Base-by-base conservation (phyloP, 352 stramenopile species). In the Phytopythium boreale region DNA sequence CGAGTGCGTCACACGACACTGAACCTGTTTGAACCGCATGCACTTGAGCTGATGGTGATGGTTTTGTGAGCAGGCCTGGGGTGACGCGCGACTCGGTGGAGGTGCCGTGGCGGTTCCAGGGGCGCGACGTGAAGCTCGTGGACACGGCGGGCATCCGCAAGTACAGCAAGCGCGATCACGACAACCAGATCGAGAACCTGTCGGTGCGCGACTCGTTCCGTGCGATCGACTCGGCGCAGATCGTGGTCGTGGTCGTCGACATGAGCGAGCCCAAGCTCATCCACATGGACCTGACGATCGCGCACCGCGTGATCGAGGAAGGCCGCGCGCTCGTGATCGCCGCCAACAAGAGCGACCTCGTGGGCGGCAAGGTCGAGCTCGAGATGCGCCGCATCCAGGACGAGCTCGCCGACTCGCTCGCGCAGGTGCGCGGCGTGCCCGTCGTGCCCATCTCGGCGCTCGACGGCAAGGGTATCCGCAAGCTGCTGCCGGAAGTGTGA, bases 281-380 rank as follows among this genome's bases (percentile, higher is more conserved):
- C 60, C 82, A 95, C 72, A 89, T 95, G 82, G 86, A 95, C 60
- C 73, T 93, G 22, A 93, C 86, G 19, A 95, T 95, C 63, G 86
- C 86, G 4, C 80, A 91, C 56, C 80, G 79, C 12, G 84, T 93
- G 58, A 84, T 95, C 41, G 84, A 95, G 55, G 82, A 95, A 66
- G 86, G 86, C 9, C 84, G 84, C 34, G 83, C 71, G 4, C 69
- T 95, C 6, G 84, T 95, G 31, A 74, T 95, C 41, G 82, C 74
- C 4, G 86, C 84, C 27, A 95, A 95, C 73, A 95, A 95, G 63
- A 84, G 79, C 56, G 86, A 95, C 41, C 63, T 93, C 17, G 68
- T 74, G 0, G 64, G 69, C 17, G 63, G 76, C 60, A 67, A 67
- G 31, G 74, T 85, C 24, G 84, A 91, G 26, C 68, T 78, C 34